Evolutionary conservation across 495 filamentous ascomycete species (phyloP).

Genomic region (Neohortaea acidophila): DNA sequence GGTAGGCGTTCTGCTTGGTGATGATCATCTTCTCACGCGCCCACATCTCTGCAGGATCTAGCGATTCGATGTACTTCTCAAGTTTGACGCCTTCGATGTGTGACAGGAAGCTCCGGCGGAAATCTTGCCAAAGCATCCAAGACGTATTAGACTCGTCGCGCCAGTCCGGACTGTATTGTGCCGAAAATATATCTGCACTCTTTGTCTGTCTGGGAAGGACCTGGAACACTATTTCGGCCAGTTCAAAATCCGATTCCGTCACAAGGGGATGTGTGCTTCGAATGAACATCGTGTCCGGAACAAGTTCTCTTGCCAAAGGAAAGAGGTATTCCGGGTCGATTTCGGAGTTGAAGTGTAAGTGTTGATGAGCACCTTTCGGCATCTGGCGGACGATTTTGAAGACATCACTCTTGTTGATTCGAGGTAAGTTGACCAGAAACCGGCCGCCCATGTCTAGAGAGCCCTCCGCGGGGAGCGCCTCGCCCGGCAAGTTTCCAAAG

Average conservation of each 20-base stretch:
- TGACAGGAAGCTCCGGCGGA: slow-evolving; percentile 13
- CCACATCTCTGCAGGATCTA: slow-evolving; percentile 12
- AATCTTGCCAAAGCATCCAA: slow-evolving; percentile 23
- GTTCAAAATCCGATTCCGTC: slow-evolving; percentile 10
- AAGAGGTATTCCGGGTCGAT: slow-evolving; percentile 21
- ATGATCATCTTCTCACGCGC: slow-evolving; percentile 15
- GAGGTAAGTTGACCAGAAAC: slow-evolving; percentile 24
- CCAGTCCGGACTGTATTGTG: slow-evolving; percentile 16
- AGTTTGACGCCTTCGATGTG: slow-evolving; percentile 1
- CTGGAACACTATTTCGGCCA: slow-evolving; percentile 26
- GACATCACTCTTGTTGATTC: slow-evolving; percentile 23
- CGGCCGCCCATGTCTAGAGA: slow-evolving; percentile 28
- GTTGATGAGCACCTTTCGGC: slow-evolving; percentile 26
- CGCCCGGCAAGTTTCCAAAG: slow-evolving; percentile 25
- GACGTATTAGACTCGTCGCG: slow-evolving; percentile 11
- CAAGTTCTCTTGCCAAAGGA: slow-evolving; percentile 12
- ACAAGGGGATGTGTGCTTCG: slow-evolving; percentile 19
- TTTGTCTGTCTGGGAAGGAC: slow-evolving; percentile 16
- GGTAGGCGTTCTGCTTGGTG: slow-evolving; percentile 2
- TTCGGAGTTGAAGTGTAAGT: slow-evolving; percentile 30
- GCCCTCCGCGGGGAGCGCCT: slow-evolving; percentile 19
- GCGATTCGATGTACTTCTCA: no score
- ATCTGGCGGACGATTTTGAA: slow-evolving; percentile 20
- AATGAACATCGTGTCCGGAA: slow-evolving; percentile 23
- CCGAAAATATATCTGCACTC: slow-evolving; percentile 19